phyloP scores from a whole-genome alignment of 129 eudicot species.

The Centrapalus pauciflorus region DNA sequence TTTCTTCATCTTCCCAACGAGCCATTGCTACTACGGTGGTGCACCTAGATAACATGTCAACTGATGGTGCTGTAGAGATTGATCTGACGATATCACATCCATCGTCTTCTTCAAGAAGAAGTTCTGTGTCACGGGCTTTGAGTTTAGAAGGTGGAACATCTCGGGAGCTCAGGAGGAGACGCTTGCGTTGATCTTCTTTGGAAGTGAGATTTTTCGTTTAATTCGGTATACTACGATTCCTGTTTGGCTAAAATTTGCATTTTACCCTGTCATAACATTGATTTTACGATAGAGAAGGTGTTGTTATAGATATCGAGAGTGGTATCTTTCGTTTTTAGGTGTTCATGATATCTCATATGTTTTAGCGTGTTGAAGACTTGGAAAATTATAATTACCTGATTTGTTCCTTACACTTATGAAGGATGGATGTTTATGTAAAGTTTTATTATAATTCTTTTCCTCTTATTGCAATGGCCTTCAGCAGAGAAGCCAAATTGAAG shows the following conservation, averaged over 20 bases:
- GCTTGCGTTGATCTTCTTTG: conserved; percentile 28
- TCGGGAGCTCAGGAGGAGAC: conserved; percentile 62
- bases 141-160: conserved; percentile 45
- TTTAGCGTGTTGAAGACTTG: conserved; percentile 25
- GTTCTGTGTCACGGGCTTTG: conserved; percentile 30
- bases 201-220: neutral
- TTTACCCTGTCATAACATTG: conserved; percentile 24
- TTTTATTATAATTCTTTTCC: too few relatives aligned
- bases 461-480: too few relatives aligned
- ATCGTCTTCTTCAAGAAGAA: conserved; percentile 43
- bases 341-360: conserved; percentile 19
- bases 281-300: conserved; percentile 28
- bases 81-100: conserved; percentile 32
- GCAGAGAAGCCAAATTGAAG: too few relatives aligned
- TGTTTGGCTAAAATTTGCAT: conserved; percentile 6
- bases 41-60: conserved; percentile 31
- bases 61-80: conserved; percentile 23
- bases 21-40: conserved; percentile 31
- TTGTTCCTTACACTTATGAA: conserved; percentile 36
- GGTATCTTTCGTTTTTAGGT: conserved; percentile 1
- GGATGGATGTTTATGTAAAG: too few relatives aligned
- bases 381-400: conserved; percentile 27
- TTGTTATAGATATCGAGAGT: conserved; percentile 27
- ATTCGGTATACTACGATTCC: conserved; percentile 11
- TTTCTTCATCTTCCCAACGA: conserved; percentile 37